These are phyloP conservation scores for Suillus bovinus DNA, from an alignment of 768 basidiomycete species.

Conservation along the genomic window DNA sequence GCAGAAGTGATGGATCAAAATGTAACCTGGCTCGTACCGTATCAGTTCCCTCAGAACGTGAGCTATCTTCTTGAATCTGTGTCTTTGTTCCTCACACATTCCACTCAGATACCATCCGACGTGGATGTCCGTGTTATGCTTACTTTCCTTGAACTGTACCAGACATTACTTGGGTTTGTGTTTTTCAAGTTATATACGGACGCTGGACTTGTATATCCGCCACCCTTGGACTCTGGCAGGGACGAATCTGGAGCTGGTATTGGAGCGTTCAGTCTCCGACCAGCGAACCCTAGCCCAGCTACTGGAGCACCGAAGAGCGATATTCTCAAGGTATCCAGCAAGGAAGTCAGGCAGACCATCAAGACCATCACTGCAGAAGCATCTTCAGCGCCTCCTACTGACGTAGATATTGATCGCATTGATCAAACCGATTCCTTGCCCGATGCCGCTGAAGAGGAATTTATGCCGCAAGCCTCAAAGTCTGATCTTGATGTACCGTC, in stretches of 20 bases:
- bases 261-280: conserved; percentile 81
- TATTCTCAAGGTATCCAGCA: conserved; percentile 48
- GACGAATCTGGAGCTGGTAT: conserved; percentile 88
- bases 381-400: conserved; percentile 29
- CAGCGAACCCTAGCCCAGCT: conserved; percentile 32
- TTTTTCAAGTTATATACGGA: conserved; percentile 99
- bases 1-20: conserved; percentile 92
- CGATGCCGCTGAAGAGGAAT: conserved; percentile 56
- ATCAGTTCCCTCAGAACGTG: conserved; percentile 95
- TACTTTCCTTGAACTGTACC: conserved; percentile 97
- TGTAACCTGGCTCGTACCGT: conserved; percentile 95
- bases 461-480: conserved; percentile 59
- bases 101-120: conserved; percentile 79
- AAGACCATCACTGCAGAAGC: conserved; percentile 41
- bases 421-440: conserved; percentile 31
- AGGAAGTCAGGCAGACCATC: conserved; percentile 51
- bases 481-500: conserved; percentile 45
- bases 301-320: conserved; percentile 20
- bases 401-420: conserved; percentile 41
- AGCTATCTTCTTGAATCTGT: conserved; percentile 23
- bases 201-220: conserved; percentile 90
- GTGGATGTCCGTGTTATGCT: conserved; percentile 98
- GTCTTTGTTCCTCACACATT: conserved; percentile 12
- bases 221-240: conserved; percentile 78
- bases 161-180: conserved; percentile 93